Evolutionary conservation across 129 eudicot genomes (phyloP).

Genomic region (Sambucus nigra): DNA sequence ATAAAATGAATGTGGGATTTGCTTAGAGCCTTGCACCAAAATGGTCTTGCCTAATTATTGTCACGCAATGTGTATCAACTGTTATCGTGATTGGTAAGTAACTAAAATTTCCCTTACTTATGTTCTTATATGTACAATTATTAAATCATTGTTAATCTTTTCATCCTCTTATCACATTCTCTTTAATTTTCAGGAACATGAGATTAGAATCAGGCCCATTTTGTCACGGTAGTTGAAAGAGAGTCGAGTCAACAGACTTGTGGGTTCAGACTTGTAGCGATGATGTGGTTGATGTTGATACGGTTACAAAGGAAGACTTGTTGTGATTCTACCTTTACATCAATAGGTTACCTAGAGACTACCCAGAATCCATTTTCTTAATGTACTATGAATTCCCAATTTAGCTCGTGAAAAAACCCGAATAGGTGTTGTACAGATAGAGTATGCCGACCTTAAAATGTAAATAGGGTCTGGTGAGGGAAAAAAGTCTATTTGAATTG

Average conservation of each 20-base stretch:
- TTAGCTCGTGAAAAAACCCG: slow-evolving; percentile 19
- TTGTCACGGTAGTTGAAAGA: slow-evolving; percentile 74
- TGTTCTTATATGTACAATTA: neutral
- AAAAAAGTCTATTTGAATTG: slow-evolving; percentile 22
- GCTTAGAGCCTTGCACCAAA: slow-evolving; percentile 83
- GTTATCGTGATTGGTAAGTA: slow-evolving; percentile 97
- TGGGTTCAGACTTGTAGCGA: slow-evolving; percentile 82
- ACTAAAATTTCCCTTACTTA: neutral
- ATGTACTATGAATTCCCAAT: slow-evolving; percentile 79
- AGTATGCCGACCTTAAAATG: slow-evolving; percentile 55
- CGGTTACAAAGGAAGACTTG: slow-evolving; percentile 66
- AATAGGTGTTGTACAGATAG: slow-evolving; percentile 36
- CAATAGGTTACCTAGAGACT: slow-evolving; percentile 74
- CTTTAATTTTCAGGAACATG: slow-evolving; percentile 48
- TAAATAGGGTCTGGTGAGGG: slow-evolving; percentile 55
- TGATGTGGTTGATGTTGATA: slow-evolving; percentile 66
- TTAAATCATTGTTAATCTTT: neutral
- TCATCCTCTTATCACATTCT: neutral
- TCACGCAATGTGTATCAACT: slow-evolving; percentile 92
- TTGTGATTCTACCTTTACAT: slow-evolving; percentile 64
- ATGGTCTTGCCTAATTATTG: slow-evolving; percentile 92
- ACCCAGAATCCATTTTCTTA: slow-evolving; percentile 75
- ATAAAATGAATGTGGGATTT: slow-evolving; percentile 94
- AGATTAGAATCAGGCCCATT: slow-evolving; percentile 89
- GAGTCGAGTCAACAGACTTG: slow-evolving; percentile 81